Base-by-base conservation (phyloP, 129 eudicot species). In the Logfia minima region DNA sequence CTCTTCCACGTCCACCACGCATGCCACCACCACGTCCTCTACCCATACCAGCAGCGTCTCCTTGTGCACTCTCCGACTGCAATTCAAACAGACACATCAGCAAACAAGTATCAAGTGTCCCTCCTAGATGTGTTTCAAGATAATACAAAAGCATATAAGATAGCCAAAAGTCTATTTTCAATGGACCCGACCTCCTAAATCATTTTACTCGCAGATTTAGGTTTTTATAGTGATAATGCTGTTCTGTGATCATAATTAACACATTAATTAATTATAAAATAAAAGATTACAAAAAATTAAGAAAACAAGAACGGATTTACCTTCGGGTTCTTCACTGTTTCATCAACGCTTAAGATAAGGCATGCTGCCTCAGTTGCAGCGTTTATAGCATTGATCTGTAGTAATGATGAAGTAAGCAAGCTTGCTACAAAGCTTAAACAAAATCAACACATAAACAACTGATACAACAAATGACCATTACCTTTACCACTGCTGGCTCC, bases 331-430 rank as follows among this genome's bases (percentile, higher is more conserved):
- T 94, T 94, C 32, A 94, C 96, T 0, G 99, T 94, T 78, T 94
- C 99, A 22, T 94, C 99, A 71, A 94, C 99, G 21, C 99, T 94
- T 69, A 94, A 78, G 34, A 94, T 83, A 58, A 94, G 97, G 75
- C 99, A 94, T 81, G 99, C 97, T 80, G 99, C 99, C 86, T 94
- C 99, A 4, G 99, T 91, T 39, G 99, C 97, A 74, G 99, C 99
- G 68, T 94, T 94, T 75, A 94, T 89, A 71, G 99, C 99, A 80
- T 94, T 94, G 8, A 94, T 87, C 99, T 94, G 90, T 48, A 74
- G 75, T 43, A 70, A 21, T 37, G 13, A 32, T 29, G 9, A 71
- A 74, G 66, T 74, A 80, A 85, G 77, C 41, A 55, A 29, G 23
- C 18, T 37, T 72, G 37, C 70, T 18, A 71, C 17, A 45, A 34